Percentiles rank a stretch among this genome's conserved stretches.
Conservation (phyloP, 768 basidiomycete genomes). For the Holtermanniella nyarrowii region DNA sequence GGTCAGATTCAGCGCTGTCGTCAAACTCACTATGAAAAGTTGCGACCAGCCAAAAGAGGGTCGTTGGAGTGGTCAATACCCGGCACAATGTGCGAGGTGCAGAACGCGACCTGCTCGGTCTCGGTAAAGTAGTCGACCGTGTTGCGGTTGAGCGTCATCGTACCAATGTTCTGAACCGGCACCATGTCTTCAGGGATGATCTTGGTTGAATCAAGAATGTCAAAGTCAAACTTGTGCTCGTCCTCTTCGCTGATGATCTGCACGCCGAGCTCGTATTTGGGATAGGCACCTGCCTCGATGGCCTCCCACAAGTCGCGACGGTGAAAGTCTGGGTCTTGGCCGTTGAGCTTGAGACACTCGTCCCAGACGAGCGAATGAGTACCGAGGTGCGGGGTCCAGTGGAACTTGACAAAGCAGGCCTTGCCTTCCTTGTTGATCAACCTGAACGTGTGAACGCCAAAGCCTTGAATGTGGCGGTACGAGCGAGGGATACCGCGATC, state of each 20-base stretch:
- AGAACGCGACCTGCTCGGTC: constrained; percentile 81
- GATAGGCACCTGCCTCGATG: constrained; percentile 57
- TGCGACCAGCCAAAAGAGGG: constrained; percentile 49
- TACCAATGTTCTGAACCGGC: constrained; percentile 66
- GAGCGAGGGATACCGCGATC: constrained; percentile 79
- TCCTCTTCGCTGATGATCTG: constrained; percentile 59
- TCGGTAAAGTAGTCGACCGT: constrained; percentile 60
- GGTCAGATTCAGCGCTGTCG: too few species aligned
- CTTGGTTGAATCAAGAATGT: constrained; percentile 78
- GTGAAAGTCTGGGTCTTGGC: constrained; percentile 82
- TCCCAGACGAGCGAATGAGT: constrained; percentile 81
- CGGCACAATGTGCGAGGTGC: constrained; percentile 51
- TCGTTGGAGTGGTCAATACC: constrained; percentile 46
- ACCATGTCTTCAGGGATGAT: constrained; percentile 76
- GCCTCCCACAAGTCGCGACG: constrained; percentile 78
- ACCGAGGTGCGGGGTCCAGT: constrained; percentile 73
- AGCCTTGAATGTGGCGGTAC: constrained; percentile 80
- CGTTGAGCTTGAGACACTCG: constrained; percentile 66
- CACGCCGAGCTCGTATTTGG: constrained; percentile 71
- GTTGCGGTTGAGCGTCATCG: constrained; percentile 49
- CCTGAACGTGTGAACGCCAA: constrained; percentile 67
- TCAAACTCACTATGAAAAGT: constrained; percentile 82
- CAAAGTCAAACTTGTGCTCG: constrained; percentile 76
- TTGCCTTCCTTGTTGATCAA: constrained; percentile 58
- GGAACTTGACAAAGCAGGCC: constrained; percentile 77